These are phyloP conservation scores for Cynanchum wilfordii DNA, from an alignment of 257 asterid species.

Conservation along the genomic window DNA sequence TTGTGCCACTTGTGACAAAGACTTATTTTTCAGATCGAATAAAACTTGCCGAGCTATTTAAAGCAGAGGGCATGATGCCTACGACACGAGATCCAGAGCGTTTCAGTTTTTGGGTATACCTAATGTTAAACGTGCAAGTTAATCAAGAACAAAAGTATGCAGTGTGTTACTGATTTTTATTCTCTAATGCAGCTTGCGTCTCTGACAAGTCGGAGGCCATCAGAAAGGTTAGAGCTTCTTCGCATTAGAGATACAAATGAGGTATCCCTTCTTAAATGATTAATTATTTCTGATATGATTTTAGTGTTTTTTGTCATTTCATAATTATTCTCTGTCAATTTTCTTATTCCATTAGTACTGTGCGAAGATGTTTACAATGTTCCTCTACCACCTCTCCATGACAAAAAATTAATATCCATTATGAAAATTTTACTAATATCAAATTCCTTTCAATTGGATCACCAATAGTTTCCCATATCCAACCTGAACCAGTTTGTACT, in stretches of 20 bases:
- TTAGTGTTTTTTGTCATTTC: neutral
- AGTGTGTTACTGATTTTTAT: constrained; percentile 7
- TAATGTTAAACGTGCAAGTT: constrained; percentile 13
- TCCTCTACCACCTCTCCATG: neutral
- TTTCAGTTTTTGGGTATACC: constrained; percentile 92
- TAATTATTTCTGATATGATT: neutral
- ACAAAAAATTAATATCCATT: too few relatives aligned
- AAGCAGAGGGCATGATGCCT: constrained; percentile 91
- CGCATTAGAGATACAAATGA: constrained; percentile 70
- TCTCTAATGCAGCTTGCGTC: constrained; percentile 70
- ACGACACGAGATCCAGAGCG: constrained; percentile 70
- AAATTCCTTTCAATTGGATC: neutral
- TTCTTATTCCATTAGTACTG: neutral
- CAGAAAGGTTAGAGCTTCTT: constrained; percentile 87
- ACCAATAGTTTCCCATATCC: neutral
- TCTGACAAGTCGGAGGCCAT: constrained; percentile 66
- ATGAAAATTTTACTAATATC: neutral
- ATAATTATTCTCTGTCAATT: neutral
- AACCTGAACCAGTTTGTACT: neutral
- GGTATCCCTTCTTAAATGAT: constrained; percentile 33
- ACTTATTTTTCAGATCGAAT: constrained; percentile 49
- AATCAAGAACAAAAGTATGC: constrained; percentile 6
- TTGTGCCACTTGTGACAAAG: constrained; percentile 13
- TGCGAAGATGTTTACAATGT: neutral
- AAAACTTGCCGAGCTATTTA: constrained; percentile 76